Percentiles rank a stretch among this genome's conserved stretches.
Evolutionary conservation across 164 flowering plant genomes (phyloP).

Genomic region (Liriodendron chinense): DNA sequence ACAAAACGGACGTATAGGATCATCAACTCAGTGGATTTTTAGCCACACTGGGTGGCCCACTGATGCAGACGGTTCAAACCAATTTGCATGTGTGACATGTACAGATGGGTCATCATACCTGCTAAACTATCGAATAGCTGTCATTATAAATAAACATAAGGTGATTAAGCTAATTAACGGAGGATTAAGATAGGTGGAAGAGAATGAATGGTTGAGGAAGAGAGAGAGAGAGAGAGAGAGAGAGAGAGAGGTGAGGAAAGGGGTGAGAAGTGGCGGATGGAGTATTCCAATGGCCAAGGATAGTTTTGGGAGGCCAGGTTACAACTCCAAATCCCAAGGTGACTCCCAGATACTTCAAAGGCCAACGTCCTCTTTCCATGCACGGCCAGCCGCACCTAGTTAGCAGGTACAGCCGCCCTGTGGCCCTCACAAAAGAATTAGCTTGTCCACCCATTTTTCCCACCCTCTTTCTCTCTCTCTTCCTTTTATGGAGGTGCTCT

Average conservation of each 20-base stretch:
- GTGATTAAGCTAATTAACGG: too few species aligned
- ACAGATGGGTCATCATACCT: too few species aligned
- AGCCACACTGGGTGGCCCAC: too few species aligned
- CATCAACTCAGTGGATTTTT: too few species aligned
- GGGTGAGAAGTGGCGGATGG: conserved; percentile 18
- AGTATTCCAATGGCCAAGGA: conserved; percentile 9
- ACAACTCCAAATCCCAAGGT: conserved; percentile 6
- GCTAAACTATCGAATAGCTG: too few species aligned
- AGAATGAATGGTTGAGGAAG: neutral
- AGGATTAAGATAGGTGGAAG: neutral
- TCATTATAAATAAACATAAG: too few species aligned
- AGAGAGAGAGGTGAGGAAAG: neutral
- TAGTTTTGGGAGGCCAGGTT: neutral
- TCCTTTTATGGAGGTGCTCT: neutral
- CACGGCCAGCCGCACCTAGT: neutral
- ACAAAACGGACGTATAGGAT: too few species aligned
- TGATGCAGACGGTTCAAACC: too few species aligned
- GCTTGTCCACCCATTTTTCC: neutral
- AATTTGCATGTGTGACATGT: too few species aligned
- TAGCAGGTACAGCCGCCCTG: neutral
- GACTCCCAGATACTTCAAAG: conserved; percentile 9
- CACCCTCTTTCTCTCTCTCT: neutral
- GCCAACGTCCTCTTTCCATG: neutral
- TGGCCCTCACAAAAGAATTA: neutral
- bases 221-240: neutral